Conservation (phyloP, 2,329 filamentous ascomycete genomes). For the Clonostachys sp. region DNA sequence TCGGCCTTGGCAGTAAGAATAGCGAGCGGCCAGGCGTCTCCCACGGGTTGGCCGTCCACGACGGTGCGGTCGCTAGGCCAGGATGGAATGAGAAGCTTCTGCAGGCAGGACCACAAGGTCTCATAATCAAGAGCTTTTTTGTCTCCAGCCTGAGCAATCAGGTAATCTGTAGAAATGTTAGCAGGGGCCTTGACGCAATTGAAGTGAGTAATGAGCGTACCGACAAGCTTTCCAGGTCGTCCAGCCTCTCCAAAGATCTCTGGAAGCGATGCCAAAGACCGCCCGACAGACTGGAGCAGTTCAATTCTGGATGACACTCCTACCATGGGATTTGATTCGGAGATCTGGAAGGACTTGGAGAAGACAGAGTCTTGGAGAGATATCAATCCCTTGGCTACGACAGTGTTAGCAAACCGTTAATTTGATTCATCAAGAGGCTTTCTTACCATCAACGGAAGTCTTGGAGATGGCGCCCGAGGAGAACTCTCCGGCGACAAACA, state of each 20-base stretch:
- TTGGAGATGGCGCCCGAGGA: slow-evolving; percentile 8
- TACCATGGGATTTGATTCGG: slow-evolving; percentile 35
- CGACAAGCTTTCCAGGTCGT: slow-evolving; percentile 41
- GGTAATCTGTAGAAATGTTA: slow-evolving; percentile 23
- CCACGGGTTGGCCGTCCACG: slow-evolving; percentile 33
- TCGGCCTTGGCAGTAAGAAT: slow-evolving; percentile 8
- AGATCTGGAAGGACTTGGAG: slow-evolving; percentile 35
- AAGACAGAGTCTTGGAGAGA: slow-evolving; percentile 24
- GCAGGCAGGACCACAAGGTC: slow-evolving; percentile 34
- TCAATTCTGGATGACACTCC: slow-evolving; percentile 35
- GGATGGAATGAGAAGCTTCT: slow-evolving; percentile 37
- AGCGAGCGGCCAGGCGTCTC: slow-evolving; percentile 43
- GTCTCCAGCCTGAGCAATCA: slow-evolving; percentile 19
- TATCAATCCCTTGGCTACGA: slow-evolving; percentile 22
- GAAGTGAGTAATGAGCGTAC: slow-evolving; percentile 17
- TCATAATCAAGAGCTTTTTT: slow-evolving; percentile 25
- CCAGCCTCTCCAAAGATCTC: slow-evolving; percentile 34
- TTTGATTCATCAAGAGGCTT: fast-evolving
- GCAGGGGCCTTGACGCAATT: not conserved
- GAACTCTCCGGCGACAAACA: slow-evolving; percentile 39
- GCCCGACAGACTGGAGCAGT: slow-evolving; percentile 33
- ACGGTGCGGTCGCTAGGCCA: slow-evolving; percentile 50
- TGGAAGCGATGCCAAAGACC: slow-evolving; percentile 27
- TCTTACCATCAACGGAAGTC: slow-evolving; percentile 27
- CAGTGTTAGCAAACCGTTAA: not conserved